These are phyloP conservation scores for Pythium aquatile DNA, from an alignment of 352 stramenopile genomes.

Conservation along the genomic window DNA sequence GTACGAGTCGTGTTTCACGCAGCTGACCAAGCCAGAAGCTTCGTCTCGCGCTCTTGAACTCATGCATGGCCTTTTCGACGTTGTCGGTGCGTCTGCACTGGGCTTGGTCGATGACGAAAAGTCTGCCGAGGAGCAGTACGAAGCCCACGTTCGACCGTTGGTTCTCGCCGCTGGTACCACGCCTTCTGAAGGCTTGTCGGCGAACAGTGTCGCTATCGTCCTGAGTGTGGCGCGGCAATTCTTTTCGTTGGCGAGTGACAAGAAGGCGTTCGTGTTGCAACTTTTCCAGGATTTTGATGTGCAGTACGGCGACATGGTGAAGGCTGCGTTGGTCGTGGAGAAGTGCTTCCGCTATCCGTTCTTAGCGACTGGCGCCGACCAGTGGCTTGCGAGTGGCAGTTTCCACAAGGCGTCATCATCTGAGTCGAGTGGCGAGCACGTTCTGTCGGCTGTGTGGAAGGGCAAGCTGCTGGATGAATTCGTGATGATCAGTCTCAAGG, in stretches of 20 bases:
- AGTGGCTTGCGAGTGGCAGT: conserved; percentile 60
- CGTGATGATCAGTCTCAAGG: conserved; percentile 75
- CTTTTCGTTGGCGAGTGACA: conserved; percentile 48
- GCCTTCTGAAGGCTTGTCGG: neutral
- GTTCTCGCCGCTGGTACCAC: conserved; percentile 28
- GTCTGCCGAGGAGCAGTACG: conserved; percentile 37
- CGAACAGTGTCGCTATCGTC: conserved; percentile 10
- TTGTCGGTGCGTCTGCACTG: conserved; percentile 21
- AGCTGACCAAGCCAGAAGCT: conserved; percentile 7
- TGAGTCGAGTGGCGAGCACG: conserved; percentile 13
- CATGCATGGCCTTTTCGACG: conserved; percentile 45
- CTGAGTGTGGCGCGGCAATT: conserved; percentile 50
- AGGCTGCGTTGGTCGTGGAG: conserved; percentile 56
- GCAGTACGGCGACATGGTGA: conserved; percentile 62
- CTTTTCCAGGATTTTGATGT: conserved; percentile 68
- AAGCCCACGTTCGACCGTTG: conserved; percentile 41
- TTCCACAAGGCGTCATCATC: conserved; percentile 23
- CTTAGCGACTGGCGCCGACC: conserved; percentile 31
- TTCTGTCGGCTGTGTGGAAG: conserved; percentile 57
- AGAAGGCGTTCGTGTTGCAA: conserved; percentile 66
- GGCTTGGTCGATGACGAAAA: conserved; percentile 4
- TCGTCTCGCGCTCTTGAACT: conserved; percentile 33
- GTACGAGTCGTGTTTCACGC: conserved; percentile 24
- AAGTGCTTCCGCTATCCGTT: conserved; percentile 60
- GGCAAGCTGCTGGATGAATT: conserved; percentile 80